Conservation (phyloP, 768 basidiomycete species). For the Suillus subluteus region DNA sequence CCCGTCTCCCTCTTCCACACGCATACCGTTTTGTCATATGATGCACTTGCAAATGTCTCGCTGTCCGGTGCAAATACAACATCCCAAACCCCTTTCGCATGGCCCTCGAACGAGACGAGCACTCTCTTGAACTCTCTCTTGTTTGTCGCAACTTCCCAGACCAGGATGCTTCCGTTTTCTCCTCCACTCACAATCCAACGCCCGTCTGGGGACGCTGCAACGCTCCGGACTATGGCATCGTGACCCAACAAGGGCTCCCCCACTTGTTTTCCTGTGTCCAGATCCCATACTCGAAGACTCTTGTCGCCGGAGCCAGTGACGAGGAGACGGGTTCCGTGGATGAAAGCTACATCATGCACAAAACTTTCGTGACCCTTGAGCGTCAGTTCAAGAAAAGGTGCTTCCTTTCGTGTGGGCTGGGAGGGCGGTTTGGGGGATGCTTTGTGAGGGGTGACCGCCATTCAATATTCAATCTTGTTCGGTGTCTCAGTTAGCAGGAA, state of each 20-base stretch:
- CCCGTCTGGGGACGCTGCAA: conserved; percentile 34
- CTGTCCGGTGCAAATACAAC: not conserved
- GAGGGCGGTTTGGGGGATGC: not conserved
- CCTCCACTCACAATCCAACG: conserved; percentile 15
- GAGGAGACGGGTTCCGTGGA: not conserved
- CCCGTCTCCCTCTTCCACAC: conserved; percentile 3
- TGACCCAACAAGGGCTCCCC: conserved; percentile 14
- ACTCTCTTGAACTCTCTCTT: not conserved
- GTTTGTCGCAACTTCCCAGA: not conserved
- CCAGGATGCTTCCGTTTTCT: conserved; percentile 9
- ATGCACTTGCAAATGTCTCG: conserved; percentile 6
- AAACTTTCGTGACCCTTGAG: not conserved
- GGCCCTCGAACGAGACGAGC: not conserved
- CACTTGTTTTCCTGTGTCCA: conserved; percentile 28
- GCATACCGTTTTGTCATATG: not conserved
- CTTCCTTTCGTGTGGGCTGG: not conserved
- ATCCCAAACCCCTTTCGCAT: rapidly evolving
- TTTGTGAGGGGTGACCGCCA: not conserved
- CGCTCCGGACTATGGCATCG: conserved; percentile 30
- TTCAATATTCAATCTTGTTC: not conserved
- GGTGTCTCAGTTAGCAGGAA: not conserved
- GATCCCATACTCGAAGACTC: conserved; percentile 15
- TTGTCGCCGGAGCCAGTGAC: not conserved
- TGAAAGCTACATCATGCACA: not conserved
- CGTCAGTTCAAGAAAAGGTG: not conserved